A percentile compares a stretch with the other conserved stretches of the same genome.
Conservation (phyloP, 192 early-diverging fungal genomes). For the Coemansia sp. region DNA sequence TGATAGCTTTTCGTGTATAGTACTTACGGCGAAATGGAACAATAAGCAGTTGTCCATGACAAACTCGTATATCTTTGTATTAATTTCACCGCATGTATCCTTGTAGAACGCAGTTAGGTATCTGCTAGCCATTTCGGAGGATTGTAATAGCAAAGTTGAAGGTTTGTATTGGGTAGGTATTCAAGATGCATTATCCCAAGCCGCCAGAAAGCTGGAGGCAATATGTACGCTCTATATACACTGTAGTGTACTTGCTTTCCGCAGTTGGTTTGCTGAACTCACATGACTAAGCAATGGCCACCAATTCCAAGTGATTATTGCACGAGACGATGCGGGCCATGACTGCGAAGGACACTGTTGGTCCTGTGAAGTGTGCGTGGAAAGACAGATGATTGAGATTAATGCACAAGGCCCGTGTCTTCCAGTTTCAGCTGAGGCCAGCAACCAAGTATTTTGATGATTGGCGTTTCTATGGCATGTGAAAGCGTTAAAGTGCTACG, state of each 20-base stretch:
- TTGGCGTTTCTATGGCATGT: not conserved
- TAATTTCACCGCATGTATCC: not conserved
- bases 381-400: not conserved
- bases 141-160: not conserved
- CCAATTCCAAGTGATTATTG: not conserved
- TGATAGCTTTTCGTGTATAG: conserved; percentile 1
- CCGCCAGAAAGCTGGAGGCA: not conserved
- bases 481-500: not conserved
- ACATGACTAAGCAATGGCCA: not conserved
- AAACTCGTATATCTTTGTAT: conserved; percentile 5
- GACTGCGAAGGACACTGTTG: not conserved
- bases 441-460: not conserved
- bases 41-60: conserved; percentile 6
- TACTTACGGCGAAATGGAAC: not conserved
- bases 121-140: not conserved
- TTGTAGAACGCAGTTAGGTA: not conserved
- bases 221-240: not conserved
- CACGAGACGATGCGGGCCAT: not conserved
- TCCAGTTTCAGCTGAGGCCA: not conserved
- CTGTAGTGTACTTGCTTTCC: not conserved
- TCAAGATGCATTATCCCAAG: not conserved
- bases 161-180: not conserved
- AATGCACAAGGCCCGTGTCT: not conserved
- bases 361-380: not conserved
- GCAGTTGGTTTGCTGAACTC: not conserved